These are phyloP conservation scores for Beauveria caledonica DNA, from an alignment of 2,329 filamentous ascomycete species.

Conservation along the genomic window DNA sequence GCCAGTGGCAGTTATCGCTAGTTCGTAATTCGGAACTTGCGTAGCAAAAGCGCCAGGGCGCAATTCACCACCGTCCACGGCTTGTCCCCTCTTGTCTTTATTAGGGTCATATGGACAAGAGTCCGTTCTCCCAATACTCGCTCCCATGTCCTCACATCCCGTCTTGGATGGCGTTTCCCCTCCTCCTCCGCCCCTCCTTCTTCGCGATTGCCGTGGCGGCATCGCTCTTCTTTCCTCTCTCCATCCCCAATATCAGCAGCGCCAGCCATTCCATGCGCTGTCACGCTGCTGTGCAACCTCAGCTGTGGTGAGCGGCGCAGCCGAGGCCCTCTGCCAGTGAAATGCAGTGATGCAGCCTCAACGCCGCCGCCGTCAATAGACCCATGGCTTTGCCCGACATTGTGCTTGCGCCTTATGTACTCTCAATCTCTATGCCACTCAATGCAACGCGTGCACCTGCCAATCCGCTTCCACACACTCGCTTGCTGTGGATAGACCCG, in stretches of 20 bases:
- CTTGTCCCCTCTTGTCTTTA: background rate
- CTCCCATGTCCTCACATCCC: background rate
- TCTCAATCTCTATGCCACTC: background rate
- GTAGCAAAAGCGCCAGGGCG: background rate
- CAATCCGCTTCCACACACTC: background rate
- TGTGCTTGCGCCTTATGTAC: background rate
- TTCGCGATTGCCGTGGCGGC: background rate
- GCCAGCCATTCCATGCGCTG: slow-evolving; percentile 6
- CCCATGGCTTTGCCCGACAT: background rate
- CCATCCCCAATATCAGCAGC: background rate
- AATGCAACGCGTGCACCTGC: background rate
- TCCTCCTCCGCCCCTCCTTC: background rate
- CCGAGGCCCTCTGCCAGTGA: background rate
- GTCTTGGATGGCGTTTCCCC: background rate
- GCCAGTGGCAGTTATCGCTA: background rate
- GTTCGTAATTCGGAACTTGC: background rate
- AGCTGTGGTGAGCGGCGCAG: background rate
- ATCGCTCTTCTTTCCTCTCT: background rate
- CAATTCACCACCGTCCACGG: background rate
- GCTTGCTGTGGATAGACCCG: background rate
- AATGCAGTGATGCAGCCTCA: background rate
- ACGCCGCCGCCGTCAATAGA: background rate
- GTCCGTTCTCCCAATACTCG: background rate
- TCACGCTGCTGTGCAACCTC: slow-evolving; percentile 3
- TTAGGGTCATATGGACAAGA: background rate